Evolutionary conservation across 2,329 filamentous ascomycete genomes (phyloP).

Genomic region (Aureobasidium mangrovei): DNA sequence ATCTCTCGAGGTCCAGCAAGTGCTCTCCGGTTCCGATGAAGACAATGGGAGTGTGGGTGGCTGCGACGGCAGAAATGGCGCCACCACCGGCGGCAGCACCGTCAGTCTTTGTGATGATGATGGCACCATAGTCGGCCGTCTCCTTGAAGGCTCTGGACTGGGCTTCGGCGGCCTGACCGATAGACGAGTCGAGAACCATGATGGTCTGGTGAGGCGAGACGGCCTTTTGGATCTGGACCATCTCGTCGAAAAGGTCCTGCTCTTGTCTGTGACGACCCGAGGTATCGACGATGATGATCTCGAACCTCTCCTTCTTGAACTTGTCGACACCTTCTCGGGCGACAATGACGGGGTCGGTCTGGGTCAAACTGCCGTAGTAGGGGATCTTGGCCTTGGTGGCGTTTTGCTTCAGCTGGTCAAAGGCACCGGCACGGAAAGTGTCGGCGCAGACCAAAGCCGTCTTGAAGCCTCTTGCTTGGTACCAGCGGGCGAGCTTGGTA

Average conservation of each 20-base stretch:
- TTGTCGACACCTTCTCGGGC: constrained; percentile 94
- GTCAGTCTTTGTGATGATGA: constrained; percentile 98
- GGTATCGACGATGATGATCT: constrained; percentile 97
- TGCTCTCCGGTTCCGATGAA: constrained; percentile 98
- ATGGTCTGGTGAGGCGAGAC: constrained; percentile 93
- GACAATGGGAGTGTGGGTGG: constrained; percentile 92
- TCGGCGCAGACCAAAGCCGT: constrained; percentile 93
- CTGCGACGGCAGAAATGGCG: constrained; percentile 93
- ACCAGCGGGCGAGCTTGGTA: constrained; percentile 92
- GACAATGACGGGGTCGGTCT: constrained; percentile 90
- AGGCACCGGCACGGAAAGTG: constrained; percentile 96
- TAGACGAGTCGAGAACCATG: constrained; percentile 94
- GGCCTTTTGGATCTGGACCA: constrained; percentile 90
- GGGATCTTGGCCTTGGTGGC: constrained; percentile 98
- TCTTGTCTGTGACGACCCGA: constrained; percentile 93
- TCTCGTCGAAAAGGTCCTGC: constrained; percentile 89
- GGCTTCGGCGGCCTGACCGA: constrained; percentile 89
- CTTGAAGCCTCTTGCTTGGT: constrained; percentile 87
- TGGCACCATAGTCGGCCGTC: constrained; percentile 91
- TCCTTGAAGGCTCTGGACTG: constrained; percentile 97
- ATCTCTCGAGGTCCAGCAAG: constrained; percentile 87
- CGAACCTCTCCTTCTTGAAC: constrained; percentile 97
- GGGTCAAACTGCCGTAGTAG: constrained; percentile 92
- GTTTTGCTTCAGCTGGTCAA: constrained; percentile 98
- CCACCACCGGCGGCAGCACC: constrained; percentile 92